Base-by-base conservation (phyloP, 176 grass and related monocot genomes). In the Carex littledalei region DNA sequence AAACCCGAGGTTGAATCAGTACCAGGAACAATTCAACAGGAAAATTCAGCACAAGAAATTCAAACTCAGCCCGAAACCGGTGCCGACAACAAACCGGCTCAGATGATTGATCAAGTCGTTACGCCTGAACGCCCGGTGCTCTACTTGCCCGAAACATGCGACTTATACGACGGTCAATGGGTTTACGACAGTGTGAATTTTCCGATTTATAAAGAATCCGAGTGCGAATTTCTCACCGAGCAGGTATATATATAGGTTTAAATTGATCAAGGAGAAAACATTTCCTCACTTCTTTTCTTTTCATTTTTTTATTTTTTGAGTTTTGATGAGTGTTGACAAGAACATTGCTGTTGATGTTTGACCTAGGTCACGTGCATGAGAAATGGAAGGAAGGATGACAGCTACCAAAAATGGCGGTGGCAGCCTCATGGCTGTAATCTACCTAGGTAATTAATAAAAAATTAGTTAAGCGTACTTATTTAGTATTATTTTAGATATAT, bases 171-270 rank as follows among this genome's bases (percentile, higher is more conserved):
- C 0, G 95, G 95, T 37, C 62, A 77, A 26, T 98, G 95, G 95
- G 92, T 98, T 67, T 94, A 93, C 67, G 95, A 98, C 89, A 88
- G 88, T 66, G 87, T 85, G 86, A 90, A 84, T 64, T 86, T 86
- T 17, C 95, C 95, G 3, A 84, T 98, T 63, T 98, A 98, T 86
- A 91, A 89, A 79, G 95, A 98, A 81, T 34, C 37, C 9, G 66
- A 93, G 81, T 98, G 95, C 86, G 90, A 93, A 82, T 98, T 93
- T 88, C 91, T 98, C n/a, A 98, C 95, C 15, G 95, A 98, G 91
- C 95, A 98, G 86, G 81, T 83, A 49, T 32, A 57, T 26, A 43
- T n/a, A 10, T 50, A 32, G 56, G 5, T 80, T 53, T 34, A 81
- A 26, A 61, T 55, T 63, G 58, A 81, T 60, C n/a, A 14, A 73